Evolutionary conservation across 495 filamentous ascomycete genomes (phyloP).

Genomic region (Penicillium salamii): DNA sequence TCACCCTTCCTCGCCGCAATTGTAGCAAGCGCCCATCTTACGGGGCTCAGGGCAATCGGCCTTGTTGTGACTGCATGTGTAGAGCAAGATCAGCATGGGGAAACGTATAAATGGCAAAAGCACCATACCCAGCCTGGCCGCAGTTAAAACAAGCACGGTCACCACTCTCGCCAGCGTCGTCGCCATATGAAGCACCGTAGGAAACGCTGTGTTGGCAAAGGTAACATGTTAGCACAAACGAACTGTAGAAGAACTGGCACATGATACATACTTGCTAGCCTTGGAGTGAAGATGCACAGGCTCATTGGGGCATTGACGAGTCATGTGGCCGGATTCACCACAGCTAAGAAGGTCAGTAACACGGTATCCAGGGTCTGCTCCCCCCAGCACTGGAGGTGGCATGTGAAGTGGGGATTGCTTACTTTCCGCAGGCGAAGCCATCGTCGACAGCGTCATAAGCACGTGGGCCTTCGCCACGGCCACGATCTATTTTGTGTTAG

Average conservation of each 20-base stretch:
- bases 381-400: not conserved
- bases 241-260: conserved; percentile 2
- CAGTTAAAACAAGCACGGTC: conserved; percentile 71
- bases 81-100: not conserved
- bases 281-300: not conserved
- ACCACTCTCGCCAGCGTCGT: not conserved
- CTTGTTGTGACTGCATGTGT: conserved; percentile 7
- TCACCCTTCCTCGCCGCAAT: not conserved
- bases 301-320: conserved; percentile 54
- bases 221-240: not conserved
- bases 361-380: not conserved
- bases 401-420: conserved; percentile 15
- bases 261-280: not conserved
- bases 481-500: no score
- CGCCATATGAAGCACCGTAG: not conserved
- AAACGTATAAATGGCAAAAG: not conserved
- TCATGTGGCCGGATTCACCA: conserved; percentile 50
- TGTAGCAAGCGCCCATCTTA: not conserved
- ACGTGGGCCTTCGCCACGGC: no score
- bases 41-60: conserved; percentile 4
- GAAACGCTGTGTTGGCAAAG: not conserved
- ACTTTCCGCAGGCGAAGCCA: conserved; percentile 31
- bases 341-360: conserved; percentile 42
- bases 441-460: not conserved
- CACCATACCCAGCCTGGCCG: conserved; percentile 62